Evolutionary conservation across 2,329 filamentous ascomycete genomes (phyloP).

Genomic region (Cadophora sp.): DNA sequence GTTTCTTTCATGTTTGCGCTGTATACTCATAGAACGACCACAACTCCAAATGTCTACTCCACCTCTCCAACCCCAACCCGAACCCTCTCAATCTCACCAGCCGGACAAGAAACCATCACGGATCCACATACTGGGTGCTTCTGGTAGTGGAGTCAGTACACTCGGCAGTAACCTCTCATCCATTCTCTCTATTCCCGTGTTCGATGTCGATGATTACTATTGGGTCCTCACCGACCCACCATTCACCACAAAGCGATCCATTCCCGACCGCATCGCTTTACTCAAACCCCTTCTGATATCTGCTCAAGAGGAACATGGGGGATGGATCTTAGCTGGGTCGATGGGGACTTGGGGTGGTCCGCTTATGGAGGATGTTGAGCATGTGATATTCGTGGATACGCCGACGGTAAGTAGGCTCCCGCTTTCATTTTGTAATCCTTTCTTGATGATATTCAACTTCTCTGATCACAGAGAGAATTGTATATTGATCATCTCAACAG

Average conservation of each 20-base stretch:
- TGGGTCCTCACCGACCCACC: slow-evolving; percentile 26
- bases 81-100: not conserved
- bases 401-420: slow-evolving; percentile 2
- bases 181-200: slow-evolving; percentile 23
- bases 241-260: slow-evolving; percentile 24
- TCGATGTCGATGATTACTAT: slow-evolving; percentile 26
- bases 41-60: slow-evolving; percentile 5
- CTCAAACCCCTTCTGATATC: slow-evolving; percentile 17
- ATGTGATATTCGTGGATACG: slow-evolving; percentile 25
- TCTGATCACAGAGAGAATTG: not conserved
- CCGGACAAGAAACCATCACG: slow-evolving; percentile 22
- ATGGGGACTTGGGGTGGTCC: slow-evolving; percentile 22
- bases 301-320: slow-evolving; percentile 23
- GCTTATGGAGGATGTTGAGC: slow-evolving; percentile 24
- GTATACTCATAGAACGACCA: not conserved
- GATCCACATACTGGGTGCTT: slow-evolving; percentile 25
- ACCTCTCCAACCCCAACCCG: not conserved
- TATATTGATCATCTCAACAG: not conserved
- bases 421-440: not conserved
- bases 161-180: slow-evolving; percentile 24
- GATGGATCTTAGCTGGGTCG: slow-evolving; percentile 25
- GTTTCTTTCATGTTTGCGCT: too few species aligned
- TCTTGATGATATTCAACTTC: not conserved
- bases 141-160: slow-evolving; percentile 27
- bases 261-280: slow-evolving; percentile 22